Evolutionary conservation across 1,139 yeast genomes (phyloP), one percentile per base, ranked within the genome.

Genomic region (Pichia sp.): DNA sequence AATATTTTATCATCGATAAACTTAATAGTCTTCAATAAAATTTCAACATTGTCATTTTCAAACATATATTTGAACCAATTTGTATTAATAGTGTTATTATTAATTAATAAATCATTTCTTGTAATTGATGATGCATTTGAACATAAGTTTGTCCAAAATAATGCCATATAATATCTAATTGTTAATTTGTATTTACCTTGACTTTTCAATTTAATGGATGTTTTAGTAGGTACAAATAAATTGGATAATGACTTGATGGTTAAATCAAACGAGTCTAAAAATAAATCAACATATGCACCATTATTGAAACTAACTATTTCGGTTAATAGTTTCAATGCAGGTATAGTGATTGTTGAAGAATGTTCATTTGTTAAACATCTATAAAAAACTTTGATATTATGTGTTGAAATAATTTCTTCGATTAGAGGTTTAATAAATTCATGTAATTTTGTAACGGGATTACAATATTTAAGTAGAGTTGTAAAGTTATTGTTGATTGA

Each of bases 241-340:
- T 80, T 84, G 1, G 87, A 82, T 27, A 88, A 68, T 4, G 74
- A 72, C 24, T 82, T 71, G 38, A 83, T 66, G 7, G 82, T 69
- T 47, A 88, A 70, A 66, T 90, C 96, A 60, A 90, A 83, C 30
- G 74, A 64, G 29, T 82, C 77, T 42, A 82, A 63, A 36, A 89
- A 74, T 23, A 78, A 81, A 48, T 78, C 82, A 1, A 79, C 67
- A 45, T 76, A 63, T 2, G 70, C 62, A 0, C 83, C 80, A 15
- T 73, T 67, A 44, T 72, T 69, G 59, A 72, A 84, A 1, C 63
- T 57, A 15, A 80, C 70, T 27, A 85, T 69, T 46, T 76, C 74
- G 25, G 69, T 69, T 56, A 90, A 64, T 18, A 89, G 59, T 40
- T 74, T 64, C 27, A 88, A 61, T 1, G 77, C 73, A 0, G 95